These are phyloP conservation scores for Crucibulum laeve DNA, from an alignment of 768 basidiomycete genomes.

Conservation along the genomic window DNA sequence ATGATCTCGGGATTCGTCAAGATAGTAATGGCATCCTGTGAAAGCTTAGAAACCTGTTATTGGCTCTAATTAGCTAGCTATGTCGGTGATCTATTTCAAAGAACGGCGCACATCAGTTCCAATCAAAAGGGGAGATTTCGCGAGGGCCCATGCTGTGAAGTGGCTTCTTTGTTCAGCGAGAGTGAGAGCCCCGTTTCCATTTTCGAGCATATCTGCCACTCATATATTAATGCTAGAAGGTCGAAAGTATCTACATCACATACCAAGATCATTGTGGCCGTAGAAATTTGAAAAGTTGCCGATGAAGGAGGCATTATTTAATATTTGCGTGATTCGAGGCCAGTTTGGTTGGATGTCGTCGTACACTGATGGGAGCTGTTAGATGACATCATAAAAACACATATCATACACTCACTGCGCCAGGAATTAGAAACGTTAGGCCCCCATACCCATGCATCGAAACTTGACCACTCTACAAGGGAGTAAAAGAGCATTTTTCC, in stretches of 20 bases:
- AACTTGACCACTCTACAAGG: conserved; percentile 21
- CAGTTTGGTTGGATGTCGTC: conserved; percentile 19
- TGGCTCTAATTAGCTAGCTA: not conserved
- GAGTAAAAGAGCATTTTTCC: conserved; percentile 20
- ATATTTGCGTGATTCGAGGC: conserved; percentile 16
- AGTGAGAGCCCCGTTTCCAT: conserved; percentile 47
- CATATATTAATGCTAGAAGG: not conserved
- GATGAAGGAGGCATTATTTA: conserved; percentile 22
- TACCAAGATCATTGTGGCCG: conserved; percentile 48
- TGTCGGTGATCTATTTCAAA: not conserved
- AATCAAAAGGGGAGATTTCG: conserved; percentile 49
- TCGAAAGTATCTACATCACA: not conserved
- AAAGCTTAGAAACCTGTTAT: conserved; percentile 13
- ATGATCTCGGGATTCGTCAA: conserved; percentile 48
- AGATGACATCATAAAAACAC: not conserved
- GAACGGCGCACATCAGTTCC: conserved; percentile 36
- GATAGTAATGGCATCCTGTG: conserved; percentile 35
- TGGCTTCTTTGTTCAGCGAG: conserved; percentile 48
- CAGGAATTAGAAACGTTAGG: conserved; percentile 18
- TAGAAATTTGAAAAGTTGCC: conserved; percentile 32
- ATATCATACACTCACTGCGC: conserved; percentile 12
- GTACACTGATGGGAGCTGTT: conserved; percentile 8
- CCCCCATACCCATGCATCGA: conserved; percentile 22
- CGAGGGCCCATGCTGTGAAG: conserved; percentile 54
- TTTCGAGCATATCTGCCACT: conserved; percentile 24